A percentile compares a stretch with the other conserved stretches of the same genome.
These are phyloP conservation scores for Dactylis glomerata DNA, from an alignment of 176 grass and related monocot genomes.

Conservation along the genomic window DNA sequence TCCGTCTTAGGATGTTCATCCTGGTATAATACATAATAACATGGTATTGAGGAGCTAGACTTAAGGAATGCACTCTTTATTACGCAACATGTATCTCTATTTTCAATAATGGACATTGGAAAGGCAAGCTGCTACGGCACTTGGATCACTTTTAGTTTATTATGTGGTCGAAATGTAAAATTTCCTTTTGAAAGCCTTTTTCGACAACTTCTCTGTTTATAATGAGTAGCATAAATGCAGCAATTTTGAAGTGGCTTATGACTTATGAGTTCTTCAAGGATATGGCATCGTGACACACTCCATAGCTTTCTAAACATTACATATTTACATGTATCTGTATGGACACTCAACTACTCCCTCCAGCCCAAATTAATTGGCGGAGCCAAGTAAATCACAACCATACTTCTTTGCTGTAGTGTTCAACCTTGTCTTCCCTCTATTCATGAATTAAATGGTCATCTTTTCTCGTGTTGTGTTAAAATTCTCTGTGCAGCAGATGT, in stretches of 20 bases:
- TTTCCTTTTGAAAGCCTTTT: background rate
- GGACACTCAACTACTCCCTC: too few relatives aligned
- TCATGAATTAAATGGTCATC: background rate
- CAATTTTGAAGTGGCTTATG: background rate
- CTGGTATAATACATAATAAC: background rate
- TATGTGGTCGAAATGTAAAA: background rate
- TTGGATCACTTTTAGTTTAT: background rate
- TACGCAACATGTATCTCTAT: constrained; percentile 5
- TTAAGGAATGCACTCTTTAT: constrained; percentile 16
- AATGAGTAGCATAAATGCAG: constrained; percentile 10
- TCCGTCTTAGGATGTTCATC: background rate
- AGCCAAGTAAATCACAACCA: too few relatives aligned
- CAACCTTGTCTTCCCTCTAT: background rate
- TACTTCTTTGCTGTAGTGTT: constrained; percentile 21
- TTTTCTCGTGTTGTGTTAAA: background rate
- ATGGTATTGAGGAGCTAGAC: background rate
- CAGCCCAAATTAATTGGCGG: too few relatives aligned
- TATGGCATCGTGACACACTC: background rate
- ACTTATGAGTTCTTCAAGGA: background rate
- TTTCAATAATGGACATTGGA: background rate
- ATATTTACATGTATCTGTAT: background rate
- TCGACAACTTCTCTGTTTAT: background rate
- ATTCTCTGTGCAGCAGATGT: background rate
- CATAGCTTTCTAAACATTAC: background rate
- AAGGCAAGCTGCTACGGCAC: constrained; percentile 2